A percentile compares a stretch with the other conserved stretches of the same genome.
Conservation (phyloP, 441 rosid genomes). For the Jatropha podagrica region DNA sequence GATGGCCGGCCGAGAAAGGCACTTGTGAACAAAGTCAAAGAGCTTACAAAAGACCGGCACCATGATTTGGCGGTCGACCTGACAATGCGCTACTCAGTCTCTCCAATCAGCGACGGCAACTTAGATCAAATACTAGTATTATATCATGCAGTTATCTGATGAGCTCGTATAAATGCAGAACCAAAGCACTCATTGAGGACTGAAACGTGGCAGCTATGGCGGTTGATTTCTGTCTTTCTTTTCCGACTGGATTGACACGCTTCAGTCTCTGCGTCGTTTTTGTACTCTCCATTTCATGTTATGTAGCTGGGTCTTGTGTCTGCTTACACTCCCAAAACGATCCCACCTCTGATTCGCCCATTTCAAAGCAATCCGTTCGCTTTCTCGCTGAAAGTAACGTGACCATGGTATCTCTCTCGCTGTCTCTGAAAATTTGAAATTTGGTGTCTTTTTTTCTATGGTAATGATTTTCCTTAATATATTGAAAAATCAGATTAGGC, state of each 20-base stretch:
- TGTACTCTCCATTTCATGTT: slow-evolving; percentile 6
- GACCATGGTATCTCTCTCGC: slow-evolving; percentile 24
- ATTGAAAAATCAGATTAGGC: slow-evolving; percentile 35
- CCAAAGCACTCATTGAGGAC: background rate
- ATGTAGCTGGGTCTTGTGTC: slow-evolving; percentile 4
- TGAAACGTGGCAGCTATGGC: slow-evolving; percentile 26
- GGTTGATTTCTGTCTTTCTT: slow-evolving; percentile 14
- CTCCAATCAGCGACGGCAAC: background rate
- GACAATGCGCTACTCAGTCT: background rate
- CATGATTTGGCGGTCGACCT: background rate
- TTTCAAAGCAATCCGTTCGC: slow-evolving; percentile 7
- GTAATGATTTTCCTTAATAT: background rate
- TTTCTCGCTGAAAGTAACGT: slow-evolving; percentile 12
- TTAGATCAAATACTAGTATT: background rate
- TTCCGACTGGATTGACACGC: slow-evolving; percentile 19
- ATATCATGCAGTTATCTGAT: too few species aligned
- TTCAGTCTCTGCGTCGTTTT: slow-evolving; percentile 9
- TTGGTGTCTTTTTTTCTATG: background rate
- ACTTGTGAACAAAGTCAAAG: background rate
- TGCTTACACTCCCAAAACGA: background rate
- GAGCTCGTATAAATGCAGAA: background rate
- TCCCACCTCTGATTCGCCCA: background rate
- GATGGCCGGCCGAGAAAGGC: background rate
- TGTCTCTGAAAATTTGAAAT: background rate
- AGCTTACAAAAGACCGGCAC: background rate